A percentile compares a stretch with the other conserved stretches of the same genome.
Evolutionary conservation across 192 early-diverging fungal genomes (phyloP).

Genomic region (Backusella psychrophila): DNA sequence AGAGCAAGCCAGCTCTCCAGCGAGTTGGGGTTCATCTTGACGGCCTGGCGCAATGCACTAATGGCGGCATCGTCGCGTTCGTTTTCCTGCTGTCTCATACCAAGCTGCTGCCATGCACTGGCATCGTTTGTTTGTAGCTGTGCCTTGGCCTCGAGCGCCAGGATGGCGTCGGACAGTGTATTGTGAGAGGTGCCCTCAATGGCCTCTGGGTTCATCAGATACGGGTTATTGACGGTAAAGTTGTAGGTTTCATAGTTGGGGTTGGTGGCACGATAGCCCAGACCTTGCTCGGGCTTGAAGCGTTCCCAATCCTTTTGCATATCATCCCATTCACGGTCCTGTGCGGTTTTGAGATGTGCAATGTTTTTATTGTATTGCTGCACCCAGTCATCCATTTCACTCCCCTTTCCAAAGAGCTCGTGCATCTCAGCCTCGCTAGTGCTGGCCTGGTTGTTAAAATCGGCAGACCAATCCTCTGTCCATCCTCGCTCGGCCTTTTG

Average conservation of each 20-base stretch:
- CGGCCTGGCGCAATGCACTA: constrained; percentile 79
- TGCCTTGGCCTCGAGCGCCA: constrained; percentile 85
- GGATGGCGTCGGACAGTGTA: constrained; percentile 81
- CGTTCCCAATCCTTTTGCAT: constrained; percentile 73
- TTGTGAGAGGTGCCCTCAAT: constrained; percentile 50
- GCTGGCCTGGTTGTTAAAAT: constrained; percentile 7
- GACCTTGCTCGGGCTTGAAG: constrained; percentile 26
- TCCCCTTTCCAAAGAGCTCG: constrained; percentile 49
- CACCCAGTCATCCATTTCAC: constrained; percentile 65
- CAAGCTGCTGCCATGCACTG: constrained; percentile 79
- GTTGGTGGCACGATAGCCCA: constrained; percentile 51
- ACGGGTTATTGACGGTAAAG: constrained; percentile 82
- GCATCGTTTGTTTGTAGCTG: constrained; percentile 77
- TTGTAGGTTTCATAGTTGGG: constrained; percentile 63
- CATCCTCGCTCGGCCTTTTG: constrained; percentile 25
- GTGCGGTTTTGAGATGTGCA: constrained; percentile 57
- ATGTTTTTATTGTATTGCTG: constrained; percentile 69
- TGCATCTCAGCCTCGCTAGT: constrained; percentile 34
- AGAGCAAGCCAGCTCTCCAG: constrained; percentile 85
- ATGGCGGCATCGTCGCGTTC: constrained; percentile 93
- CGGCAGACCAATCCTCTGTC: constrained; percentile 16
- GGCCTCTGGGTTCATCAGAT: constrained; percentile 47
- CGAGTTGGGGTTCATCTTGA: constrained; percentile 66
- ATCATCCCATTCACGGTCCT: constrained; percentile 67
- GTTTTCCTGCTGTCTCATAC: constrained; percentile 91